Conservation (phyloP, 2,329 filamentous ascomycete genomes). For the Chalaropsis ovoidea region DNA sequence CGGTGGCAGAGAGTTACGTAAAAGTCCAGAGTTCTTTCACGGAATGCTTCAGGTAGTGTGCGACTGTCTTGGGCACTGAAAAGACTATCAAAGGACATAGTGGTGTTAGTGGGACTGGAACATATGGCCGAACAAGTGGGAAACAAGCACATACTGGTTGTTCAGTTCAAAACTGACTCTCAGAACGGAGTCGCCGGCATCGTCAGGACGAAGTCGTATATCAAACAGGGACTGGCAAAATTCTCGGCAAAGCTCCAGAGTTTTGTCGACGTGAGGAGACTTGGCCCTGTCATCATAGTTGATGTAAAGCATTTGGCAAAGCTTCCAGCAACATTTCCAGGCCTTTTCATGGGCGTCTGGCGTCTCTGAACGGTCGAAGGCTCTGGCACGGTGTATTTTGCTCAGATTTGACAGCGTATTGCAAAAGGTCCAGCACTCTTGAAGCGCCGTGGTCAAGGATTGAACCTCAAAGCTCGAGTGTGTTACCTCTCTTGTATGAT, state of each 20-base stretch:
- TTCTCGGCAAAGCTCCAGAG: constrained; percentile 77
- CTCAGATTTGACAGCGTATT: constrained; percentile 81
- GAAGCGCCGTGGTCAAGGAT: constrained; percentile 64
- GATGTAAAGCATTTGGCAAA: constrained; percentile 82
- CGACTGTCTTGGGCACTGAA: constrained; percentile 80
- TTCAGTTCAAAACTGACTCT: constrained; percentile 91
- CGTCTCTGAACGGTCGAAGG: constrained; percentile 64
- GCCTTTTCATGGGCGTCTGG: constrained; percentile 75
- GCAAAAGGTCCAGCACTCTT: constrained; percentile 88
- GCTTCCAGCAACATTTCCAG: constrained; percentile 88
- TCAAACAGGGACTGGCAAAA: constrained; percentile 91
- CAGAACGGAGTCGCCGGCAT: constrained; percentile 72
- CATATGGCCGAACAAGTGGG: not conserved
- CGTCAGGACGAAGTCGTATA: constrained; percentile 65
- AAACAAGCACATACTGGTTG: constrained; percentile 56
- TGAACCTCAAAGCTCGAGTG: constrained; percentile 48
- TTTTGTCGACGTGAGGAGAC: constrained; percentile 54
- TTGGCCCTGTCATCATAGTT: constrained; percentile 62
- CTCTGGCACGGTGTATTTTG: constrained; percentile 68
- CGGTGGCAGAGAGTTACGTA: constrained; percentile 90
- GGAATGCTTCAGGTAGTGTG: constrained; percentile 72
- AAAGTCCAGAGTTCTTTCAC: constrained; percentile 83
- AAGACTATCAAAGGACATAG: constrained; percentile 40
- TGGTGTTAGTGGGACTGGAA: not conserved
- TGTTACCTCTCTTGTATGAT: constrained; percentile 26